Conservation (phyloP, 768 basidiomycete genomes). For the Mycena epipterygia region DNA sequence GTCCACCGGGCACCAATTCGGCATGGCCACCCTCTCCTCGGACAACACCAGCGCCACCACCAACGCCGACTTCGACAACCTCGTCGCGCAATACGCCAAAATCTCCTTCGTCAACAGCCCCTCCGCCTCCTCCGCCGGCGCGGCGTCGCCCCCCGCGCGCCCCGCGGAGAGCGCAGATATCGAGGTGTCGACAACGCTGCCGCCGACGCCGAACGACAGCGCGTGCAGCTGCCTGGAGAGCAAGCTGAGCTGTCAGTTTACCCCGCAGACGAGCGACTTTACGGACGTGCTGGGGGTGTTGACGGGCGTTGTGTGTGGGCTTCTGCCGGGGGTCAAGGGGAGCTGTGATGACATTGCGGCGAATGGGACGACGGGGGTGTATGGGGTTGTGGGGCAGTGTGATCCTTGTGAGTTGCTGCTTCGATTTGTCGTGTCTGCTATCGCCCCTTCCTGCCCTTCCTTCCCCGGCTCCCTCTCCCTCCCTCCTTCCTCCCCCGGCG, state of each 20-base stretch:
- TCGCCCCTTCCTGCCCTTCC: no score
- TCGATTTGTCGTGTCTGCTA: no score
- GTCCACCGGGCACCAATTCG: conserved; percentile 82
- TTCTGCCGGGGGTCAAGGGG: no score
- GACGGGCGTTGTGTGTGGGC: no score
- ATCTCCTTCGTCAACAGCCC: conserved; percentile 77
- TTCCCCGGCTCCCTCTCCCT: no score
- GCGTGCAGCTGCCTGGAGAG: conserved; percentile 85
- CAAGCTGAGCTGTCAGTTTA: conserved; percentile 81
- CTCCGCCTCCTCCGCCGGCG: conserved; percentile 50
- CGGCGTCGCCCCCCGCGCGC: conserved; percentile 73
- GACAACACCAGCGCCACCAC: conserved; percentile 78
- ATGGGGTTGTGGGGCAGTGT: no score
- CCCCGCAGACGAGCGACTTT: conserved; percentile 72
- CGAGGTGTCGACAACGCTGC: conserved; percentile 77
- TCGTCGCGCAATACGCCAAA: conserved; percentile 71
- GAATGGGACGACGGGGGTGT: no score
- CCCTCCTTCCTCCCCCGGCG: no score
- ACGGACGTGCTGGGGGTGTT: no score
- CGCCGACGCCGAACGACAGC: conserved; percentile 85
- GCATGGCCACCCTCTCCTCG: conserved; percentile 83
- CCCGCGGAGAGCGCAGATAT: conserved; percentile 71
- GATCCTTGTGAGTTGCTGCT: no score
- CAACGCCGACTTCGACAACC: conserved; percentile 75
- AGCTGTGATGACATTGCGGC: no score